Base-by-base conservation (phyloP, 306 rosid genomes). In the Phaseolus lunatus region DNA sequence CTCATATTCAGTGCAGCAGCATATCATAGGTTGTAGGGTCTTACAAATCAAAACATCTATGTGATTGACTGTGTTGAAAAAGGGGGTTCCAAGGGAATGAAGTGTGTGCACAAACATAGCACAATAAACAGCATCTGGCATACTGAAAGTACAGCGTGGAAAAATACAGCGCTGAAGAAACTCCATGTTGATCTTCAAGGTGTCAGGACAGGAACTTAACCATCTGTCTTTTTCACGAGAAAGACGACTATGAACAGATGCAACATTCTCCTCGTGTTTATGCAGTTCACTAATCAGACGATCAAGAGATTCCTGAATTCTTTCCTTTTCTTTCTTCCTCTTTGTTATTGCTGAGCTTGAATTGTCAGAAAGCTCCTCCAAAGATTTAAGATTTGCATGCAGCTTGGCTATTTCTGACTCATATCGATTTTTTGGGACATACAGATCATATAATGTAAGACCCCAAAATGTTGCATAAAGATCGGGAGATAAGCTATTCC, bases 71-170 rank as follows among this genome's bases (percentile, higher is more conserved):
- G 99, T 95, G 87, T 95, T 95, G 64, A 95, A 95, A 79, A 89
- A 95, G n/a, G 99, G 99, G 26, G 99, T 95, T 76, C 99, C 99
- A 14, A 95, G 94, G 31, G 99, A 91, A 92, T 95, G 97, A 64
- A 95, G 97, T 22, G 93, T 95, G 87, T 92, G 97, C 43, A 95
- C 99, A 86, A 95, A 95, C 90, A 84, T 91, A 77, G 99, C 99
- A 83, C 97, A 95, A 80, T 92, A 95, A 76, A 95, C 97, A 52
- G 99, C 99, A 82, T 95, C 99, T 24, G 99, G 94, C 97, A 92
- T 95, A 68, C 99, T 95, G 93, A 95, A 95, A 76, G 99, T 92
- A 79, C 99, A 95, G 72, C 99, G 99, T 41, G 99, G 99, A 66
- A 95, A 95, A 70, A 95, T 92, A 82, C 99, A 95, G 47, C 97